Evolutionary conservation across 345 rosid genomes (phyloP).

Genomic region (Populus davidiana): DNA sequence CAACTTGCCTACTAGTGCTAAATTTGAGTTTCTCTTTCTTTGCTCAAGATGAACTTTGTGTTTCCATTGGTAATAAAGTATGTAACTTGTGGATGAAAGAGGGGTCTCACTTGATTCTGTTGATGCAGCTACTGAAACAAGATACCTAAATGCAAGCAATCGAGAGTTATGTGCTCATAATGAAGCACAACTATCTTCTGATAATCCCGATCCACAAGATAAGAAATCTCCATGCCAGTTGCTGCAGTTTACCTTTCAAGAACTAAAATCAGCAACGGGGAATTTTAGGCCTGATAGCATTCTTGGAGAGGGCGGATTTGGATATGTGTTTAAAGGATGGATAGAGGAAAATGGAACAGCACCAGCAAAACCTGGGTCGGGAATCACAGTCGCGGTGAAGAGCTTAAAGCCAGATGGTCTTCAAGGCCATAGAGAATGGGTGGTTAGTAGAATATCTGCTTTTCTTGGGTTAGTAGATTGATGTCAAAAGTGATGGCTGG

Average conservation of each 20-base stretch:
- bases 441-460: slow-evolving; percentile 42
- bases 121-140: slow-evolving; percentile 57
- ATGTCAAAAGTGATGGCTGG: slow-evolving; percentile 16
- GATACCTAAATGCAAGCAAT: slow-evolving; percentile 77
- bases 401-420: slow-evolving; percentile 37
- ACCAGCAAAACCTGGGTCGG: slow-evolving; percentile 35
- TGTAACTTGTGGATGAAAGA: not conserved
- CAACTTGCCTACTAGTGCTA: not conserved
- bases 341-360: slow-evolving; percentile 36
- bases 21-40: not conserved
- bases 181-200: slow-evolving; percentile 52
- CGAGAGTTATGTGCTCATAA: slow-evolving; percentile 54
- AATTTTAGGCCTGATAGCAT: slow-evolving; percentile 37
- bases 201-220: slow-evolving; percentile 39
- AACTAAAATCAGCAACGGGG: slow-evolving; percentile 32
- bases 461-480: slow-evolving; percentile 47
- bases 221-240: slow-evolving; percentile 37
- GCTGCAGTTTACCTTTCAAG: slow-evolving; percentile 32
- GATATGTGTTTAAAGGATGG: slow-evolving; percentile 36
- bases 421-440: slow-evolving; percentile 40
- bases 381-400: slow-evolving; percentile 34
- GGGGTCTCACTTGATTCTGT: slow-evolving; percentile 3
- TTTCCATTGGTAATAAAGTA: not conserved
- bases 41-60: not conserved
- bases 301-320: slow-evolving; percentile 39